Conservation (phyloP, 225 moss, liverwort and hornwort genomes). For the Bryum argenteum region DNA sequence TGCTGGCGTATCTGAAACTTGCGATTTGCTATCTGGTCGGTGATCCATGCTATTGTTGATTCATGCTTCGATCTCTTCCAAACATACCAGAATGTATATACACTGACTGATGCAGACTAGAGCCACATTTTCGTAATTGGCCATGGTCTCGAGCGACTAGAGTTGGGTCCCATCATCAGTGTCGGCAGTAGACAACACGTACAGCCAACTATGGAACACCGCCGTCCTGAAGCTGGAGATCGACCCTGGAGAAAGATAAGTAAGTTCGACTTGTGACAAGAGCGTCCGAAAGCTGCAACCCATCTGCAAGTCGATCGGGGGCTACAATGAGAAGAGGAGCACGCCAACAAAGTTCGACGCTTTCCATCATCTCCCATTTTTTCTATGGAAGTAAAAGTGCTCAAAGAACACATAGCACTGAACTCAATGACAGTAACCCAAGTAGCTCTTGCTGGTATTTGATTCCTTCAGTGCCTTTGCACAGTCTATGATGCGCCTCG, state of each 20-base stretch:
- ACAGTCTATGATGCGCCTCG: not conserved
- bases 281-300: slow-evolving; percentile 27
- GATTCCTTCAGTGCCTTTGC: not conserved
- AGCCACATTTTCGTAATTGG: not conserved
- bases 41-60: not conserved
- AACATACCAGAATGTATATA: not conserved
- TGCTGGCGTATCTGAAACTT: too few relatives aligned
- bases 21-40: too few relatives aligned
- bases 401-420: slow-evolving; percentile 36
- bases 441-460: not conserved
- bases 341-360: slow-evolving; percentile 38
- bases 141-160: not conserved
- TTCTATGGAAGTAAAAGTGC: slow-evolving; percentile 47
- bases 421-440: not conserved
- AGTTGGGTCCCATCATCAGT: not conserved
- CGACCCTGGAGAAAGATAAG: slow-evolving; percentile 36
- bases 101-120: not conserved
- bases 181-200: slow-evolving; percentile 28
- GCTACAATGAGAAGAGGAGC: slow-evolving; percentile 41
- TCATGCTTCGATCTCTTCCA: not conserved
- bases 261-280: slow-evolving; percentile 31
- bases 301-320: not conserved
- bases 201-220: too few relatives aligned
- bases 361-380: slow-evolving; percentile 49
- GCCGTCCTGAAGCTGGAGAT: slow-evolving; percentile 42